A percentile compares a stretch with the other conserved stretches of the same genome.
Conservation (phyloP, 257 asterid genomes). For the Galeopsis tetrahit region DNA sequence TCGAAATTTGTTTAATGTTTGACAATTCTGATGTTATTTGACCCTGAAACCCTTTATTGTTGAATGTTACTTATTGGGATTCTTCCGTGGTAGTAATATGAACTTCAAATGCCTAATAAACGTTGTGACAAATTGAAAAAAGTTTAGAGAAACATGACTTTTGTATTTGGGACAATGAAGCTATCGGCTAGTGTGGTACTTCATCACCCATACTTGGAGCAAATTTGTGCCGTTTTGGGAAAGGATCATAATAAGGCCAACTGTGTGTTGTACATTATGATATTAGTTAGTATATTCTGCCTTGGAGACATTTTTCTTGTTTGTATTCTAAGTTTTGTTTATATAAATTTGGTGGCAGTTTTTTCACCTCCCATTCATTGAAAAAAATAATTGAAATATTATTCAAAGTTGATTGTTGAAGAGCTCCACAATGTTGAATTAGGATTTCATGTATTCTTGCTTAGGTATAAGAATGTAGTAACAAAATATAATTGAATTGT, state of each 20-base stretch:
- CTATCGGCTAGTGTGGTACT: constrained; percentile 53
- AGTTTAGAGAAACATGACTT: constrained; percentile 85
- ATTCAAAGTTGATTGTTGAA: constrained; percentile 13
- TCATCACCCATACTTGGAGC: constrained; percentile 47
- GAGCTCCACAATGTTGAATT: background rate
- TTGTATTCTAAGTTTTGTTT: background rate
- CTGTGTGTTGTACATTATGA: no score
- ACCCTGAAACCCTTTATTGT: background rate
- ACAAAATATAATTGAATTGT: constrained; percentile 8
- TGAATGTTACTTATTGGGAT: background rate
- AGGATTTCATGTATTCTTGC: constrained; percentile 8
- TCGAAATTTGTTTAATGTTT: constrained; percentile 4
- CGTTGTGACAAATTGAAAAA: constrained; percentile 25
- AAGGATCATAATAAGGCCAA: background rate
- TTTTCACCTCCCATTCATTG: background rate
- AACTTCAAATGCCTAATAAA: no score
- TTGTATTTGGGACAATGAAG: constrained; percentile 64
- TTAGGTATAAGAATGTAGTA: constrained; percentile 23
- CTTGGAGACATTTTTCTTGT: background rate
- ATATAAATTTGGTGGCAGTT: no score
- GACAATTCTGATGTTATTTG: background rate
- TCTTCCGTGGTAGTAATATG: background rate
- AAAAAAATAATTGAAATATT: no score
- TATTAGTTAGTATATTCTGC: background rate
- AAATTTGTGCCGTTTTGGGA: background rate